Evolutionary conservation across 2,329 filamentous ascomycete species (phyloP), one percentile per base, ranked within the genome.

Genomic region (Acephala macrosclerotiorum): DNA sequence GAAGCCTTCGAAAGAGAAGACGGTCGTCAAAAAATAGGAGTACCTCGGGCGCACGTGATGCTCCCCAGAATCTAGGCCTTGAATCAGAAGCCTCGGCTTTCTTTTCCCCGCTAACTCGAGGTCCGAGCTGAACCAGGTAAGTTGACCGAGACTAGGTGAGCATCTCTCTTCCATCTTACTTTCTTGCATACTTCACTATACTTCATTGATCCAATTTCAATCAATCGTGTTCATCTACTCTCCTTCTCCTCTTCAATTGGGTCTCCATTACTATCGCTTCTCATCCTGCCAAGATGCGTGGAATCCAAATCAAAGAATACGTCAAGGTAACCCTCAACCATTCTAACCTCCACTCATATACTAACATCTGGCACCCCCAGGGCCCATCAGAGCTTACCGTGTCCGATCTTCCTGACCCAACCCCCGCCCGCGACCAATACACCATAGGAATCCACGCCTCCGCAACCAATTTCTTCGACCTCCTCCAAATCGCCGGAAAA

Each of bases 381-480:
- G 89, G 89, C 38, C 93, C 94, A 1, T 82, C 89, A 68, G 92
- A 96, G 75, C 92, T 98, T 78, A 85, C 83, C 68, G 91, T 97
- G 70, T 85, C 87, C 20, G 84, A 87, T 25, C 85, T 97, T 16
- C 89, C 93, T 20, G 92, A 94, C 61, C 94, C 93, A 0, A 80
- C 81, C 1, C 92, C 94, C 1, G 83, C 84, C 9, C 79, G 88
- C 36, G 82, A 91, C 75, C 88, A 97, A 80, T 98, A 97, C 78
- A 84, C 96, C 69, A 91, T 98, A 77, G 87, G 89, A 75, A 91
- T 98, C 74, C 92, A 93, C 79, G 93, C 95, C 56, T 87, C 91
- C 0, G 95, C 93, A 22, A 92, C 93, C 74, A 98, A 98, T 82
- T 98, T 98, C 86, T 98, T 97, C 83, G 95, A 98, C 78, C 91